Evolutionary conservation across 1,139 yeast genomes (phyloP).

Genomic region (Saccharomyces hybrid): DNA sequence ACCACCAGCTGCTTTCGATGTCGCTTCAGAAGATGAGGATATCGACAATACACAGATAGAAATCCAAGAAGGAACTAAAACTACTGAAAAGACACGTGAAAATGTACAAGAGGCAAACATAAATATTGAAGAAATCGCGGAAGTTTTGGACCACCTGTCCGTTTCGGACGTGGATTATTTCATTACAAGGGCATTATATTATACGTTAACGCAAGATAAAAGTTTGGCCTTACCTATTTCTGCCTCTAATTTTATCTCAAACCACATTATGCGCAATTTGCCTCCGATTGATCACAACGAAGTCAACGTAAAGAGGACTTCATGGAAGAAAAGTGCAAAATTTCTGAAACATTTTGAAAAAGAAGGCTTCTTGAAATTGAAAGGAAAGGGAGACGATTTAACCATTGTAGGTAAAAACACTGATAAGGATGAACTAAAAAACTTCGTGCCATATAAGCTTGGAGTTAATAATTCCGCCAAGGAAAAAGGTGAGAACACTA

Average conservation of each 20-base stretch:
- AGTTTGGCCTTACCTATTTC: conserved; percentile 51
- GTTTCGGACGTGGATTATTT: conserved; percentile 73
- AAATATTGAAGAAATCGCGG: conserved; percentile 20
- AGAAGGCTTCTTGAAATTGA: conserved; percentile 61
- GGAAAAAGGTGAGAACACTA: neutral
- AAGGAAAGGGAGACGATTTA: conserved; percentile 63
- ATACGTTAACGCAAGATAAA: conserved; percentile 52
- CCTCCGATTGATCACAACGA: conserved; percentile 56
- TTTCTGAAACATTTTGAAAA: conserved; percentile 82
- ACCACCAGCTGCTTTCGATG: conserved; percentile 33
- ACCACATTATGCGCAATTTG: conserved; percentile 60
- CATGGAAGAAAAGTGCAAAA: conserved; percentile 85
- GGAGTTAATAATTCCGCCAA: conserved; percentile 7
- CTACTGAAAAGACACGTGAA: conserved; percentile 10
- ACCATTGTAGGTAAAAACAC: conserved; percentile 46
- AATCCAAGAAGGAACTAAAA: conserved; percentile 7
- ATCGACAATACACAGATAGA: conserved; percentile 9
- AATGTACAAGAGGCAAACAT: conserved; percentile 11
- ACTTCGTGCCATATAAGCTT: conserved; percentile 52
- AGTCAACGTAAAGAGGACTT: conserved; percentile 68
- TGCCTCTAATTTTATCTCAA: conserved; percentile 70
- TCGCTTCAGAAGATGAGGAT: conserved; percentile 9
- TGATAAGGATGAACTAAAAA: conserved; percentile 43
- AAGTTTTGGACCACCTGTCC: conserved; percentile 37
- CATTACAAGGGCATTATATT: conserved; percentile 60